These are phyloP conservation scores for Cardamine chenopodiifolia DNA, from an alignment of 345 rosid species.

Conservation along the genomic window DNA sequence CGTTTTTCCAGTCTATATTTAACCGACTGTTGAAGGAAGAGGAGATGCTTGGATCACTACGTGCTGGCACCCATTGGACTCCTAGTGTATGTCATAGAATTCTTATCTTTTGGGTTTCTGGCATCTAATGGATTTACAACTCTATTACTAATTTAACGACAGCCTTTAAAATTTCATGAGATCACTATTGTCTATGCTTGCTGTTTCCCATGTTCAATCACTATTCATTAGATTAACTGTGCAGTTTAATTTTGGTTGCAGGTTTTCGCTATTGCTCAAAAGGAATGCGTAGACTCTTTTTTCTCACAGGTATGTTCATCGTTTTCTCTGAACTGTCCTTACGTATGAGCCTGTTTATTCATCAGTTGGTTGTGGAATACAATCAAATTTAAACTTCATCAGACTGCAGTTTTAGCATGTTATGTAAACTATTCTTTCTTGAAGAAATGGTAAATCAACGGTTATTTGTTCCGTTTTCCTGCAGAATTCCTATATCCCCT, in stretches of 20 bases:
- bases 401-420: constrained; percentile 11
- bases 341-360: neutral
- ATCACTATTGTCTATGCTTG: constrained; percentile 11
- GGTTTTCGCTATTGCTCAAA: constrained; percentile 91
- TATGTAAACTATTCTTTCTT: constrained; percentile 19
- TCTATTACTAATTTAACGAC: constrained; percentile 6
- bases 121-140: neutral
- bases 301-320: constrained; percentile 77
- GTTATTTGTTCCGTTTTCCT: constrained; percentile 30
- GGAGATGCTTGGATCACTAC: constrained; percentile 87
- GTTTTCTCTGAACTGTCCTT: neutral
- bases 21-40: constrained; percentile 79
- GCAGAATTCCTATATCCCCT: constrained; percentile 83
- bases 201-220: constrained; percentile 22
- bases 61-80: constrained; percentile 98
- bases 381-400: neutral
- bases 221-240: constrained; percentile 9
- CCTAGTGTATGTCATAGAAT: constrained; percentile 68
- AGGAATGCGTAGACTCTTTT: constrained; percentile 87
- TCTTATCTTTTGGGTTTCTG: constrained; percentile 20
- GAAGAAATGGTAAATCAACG: neutral
- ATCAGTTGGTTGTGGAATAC: neutral
- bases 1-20: constrained; percentile 86
- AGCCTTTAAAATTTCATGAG: constrained; percentile 8
- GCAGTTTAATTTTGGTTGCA: constrained; percentile 41